Conservation (phyloP, 2,329 filamentous ascomycete genomes). For the Fusarium sp. region DNA sequence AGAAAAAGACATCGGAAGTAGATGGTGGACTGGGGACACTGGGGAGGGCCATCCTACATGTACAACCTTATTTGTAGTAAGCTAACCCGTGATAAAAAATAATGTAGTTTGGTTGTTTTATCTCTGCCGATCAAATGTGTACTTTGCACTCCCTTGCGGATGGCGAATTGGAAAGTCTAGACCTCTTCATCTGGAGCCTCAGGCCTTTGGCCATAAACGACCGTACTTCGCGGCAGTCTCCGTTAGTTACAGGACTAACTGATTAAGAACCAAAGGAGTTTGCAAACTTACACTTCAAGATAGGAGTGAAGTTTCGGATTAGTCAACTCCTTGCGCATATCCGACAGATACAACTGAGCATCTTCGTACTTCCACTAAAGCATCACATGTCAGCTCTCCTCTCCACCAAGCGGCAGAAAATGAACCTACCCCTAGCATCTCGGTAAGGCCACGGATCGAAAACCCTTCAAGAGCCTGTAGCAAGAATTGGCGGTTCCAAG, state of each 20-base stretch:
- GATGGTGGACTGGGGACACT: too few relatives aligned
- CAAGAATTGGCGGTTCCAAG: conserved; percentile 29
- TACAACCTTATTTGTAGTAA: too few relatives aligned
- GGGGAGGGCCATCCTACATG: too few relatives aligned
- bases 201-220: not conserved
- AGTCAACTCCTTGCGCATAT: not conserved
- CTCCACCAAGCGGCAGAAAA: fast-evolving
- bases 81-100: too few relatives aligned
- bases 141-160: too few relatives aligned
- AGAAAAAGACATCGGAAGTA: too few relatives aligned
- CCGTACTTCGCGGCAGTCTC: not conserved
- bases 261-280: not conserved
- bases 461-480: conserved; percentile 22
- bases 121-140: too few relatives aligned
- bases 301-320: not conserved
- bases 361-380: not conserved
- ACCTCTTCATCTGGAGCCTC: not conserved
- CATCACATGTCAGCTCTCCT: not conserved
- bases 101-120: too few relatives aligned
- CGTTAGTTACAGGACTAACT: not conserved
- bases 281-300: not conserved
- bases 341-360: not conserved
- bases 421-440: not conserved
- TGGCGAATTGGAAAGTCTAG: too few relatives aligned
- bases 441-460: conserved; percentile 25